Evolutionary conservation across 345 rosid genomes (phyloP), one percentile per base, ranked within the genome.

Genomic region (Eucalyptus pumila): DNA sequence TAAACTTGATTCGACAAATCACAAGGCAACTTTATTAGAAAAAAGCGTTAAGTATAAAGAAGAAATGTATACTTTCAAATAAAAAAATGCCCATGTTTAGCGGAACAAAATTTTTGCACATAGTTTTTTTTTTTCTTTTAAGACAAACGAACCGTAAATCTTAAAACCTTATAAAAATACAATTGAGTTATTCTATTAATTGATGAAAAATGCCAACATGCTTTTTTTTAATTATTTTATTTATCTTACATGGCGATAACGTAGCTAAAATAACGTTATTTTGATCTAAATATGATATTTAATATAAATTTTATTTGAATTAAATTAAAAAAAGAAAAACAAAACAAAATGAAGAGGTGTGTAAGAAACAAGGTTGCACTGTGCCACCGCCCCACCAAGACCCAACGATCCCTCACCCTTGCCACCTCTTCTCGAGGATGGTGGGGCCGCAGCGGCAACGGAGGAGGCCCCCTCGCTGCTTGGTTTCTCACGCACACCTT

Each of bases 201-300:
- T 5, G 3, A 56, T 56, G 13, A 0, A 56, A 24, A 56, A 24
- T 24, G 13, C 1, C 13, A 2, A 9, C 3, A 1, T 56, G 6
- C 4, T 4, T 9, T 56, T 56, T 56, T 24, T 24, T 26, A 9
- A 56, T 11, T 56, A 56, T 56, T 56, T 56, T 56, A 23, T 56
- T 1, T 56, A 24, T 24, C 1, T 23, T 10, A 5, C 0, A 7
- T 56, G 30, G 1, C 0, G 0, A 56, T 24, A 26, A 56, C 14
- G 2, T 24, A 0, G 3, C 6, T 56, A 24, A 56, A 56, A 19
- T 52, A 19, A 56, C 0, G 1, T 56, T 2, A 3, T 56, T 10
- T 56, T 56, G 0, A 56, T 0, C 27, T 1, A 56, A 23, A 56
- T 24, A 4, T 56, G 6, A 23, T 56, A 56, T 56, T 56, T 56